Conservation (phyloP, 169 alveolate species). For the Cryptosporidium xiaoi region DNA sequence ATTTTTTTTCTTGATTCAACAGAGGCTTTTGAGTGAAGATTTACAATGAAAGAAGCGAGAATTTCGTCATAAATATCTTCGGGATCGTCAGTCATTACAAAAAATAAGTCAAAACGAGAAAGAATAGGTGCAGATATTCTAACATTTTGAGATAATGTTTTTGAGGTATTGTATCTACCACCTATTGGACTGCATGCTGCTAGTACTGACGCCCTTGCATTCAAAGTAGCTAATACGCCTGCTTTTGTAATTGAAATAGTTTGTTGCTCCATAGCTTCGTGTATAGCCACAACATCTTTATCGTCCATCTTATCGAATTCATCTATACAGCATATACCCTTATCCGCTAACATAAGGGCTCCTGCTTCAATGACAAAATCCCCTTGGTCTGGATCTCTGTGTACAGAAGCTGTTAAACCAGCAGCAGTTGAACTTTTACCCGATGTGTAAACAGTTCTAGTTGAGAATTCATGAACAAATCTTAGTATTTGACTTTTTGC, state of each 20-base stretch:
- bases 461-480: constrained; percentile 91
- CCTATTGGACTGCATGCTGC: constrained; percentile 98
- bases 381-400: constrained; percentile 96
- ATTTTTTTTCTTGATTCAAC: constrained; percentile 76
- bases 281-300: constrained; percentile 97
- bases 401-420: constrained; percentile 97
- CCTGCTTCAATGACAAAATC: constrained; percentile 98
- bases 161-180: constrained; percentile 94
- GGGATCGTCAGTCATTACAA: constrained; percentile 93
- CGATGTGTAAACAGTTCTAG: constrained; percentile 94
- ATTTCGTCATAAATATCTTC: constrained; percentile 89
- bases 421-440: constrained; percentile 98
- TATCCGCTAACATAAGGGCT: constrained; percentile 97
- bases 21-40: constrained; percentile 85
- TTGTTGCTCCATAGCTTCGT: constrained; percentile 99
- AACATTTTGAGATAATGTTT: constrained; percentile 90
- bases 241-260: constrained; percentile 98
- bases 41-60: constrained; percentile 87
- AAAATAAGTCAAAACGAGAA: constrained; percentile 95
- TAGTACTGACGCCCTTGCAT: constrained; percentile 97
- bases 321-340: constrained; percentile 97
- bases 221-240: constrained; percentile 97
- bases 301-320: constrained; percentile 98
- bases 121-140: constrained; percentile 96
- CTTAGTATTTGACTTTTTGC: constrained; percentile 96